Evolutionary conservation across 2,329 filamentous ascomycete species (phyloP), one percentile per base, ranked within the genome.

Genomic region (Coniochaeta hoffmannii): DNA sequence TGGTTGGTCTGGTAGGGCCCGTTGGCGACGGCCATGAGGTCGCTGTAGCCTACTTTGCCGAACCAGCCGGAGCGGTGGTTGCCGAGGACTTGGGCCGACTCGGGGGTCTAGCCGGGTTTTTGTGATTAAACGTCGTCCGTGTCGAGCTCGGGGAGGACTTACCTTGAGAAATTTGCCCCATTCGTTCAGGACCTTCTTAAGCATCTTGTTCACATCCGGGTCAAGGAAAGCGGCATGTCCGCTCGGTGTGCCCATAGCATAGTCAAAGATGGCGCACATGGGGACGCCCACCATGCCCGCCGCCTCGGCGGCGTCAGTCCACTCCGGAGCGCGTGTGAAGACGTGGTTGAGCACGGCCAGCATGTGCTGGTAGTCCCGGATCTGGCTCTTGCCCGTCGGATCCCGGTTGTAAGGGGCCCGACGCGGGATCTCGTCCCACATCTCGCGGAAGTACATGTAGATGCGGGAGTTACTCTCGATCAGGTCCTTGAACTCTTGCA

Each of bases 341-440:
- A 80, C 71, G 59, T 87, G 79, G 64, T 89, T 88, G 53, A 90
- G 73, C 9, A 88, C 75, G 22, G 74, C 71, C 19, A 90, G 74
- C 81, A 90, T 84, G 61, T 89, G 83, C 6, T 77, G 56, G 61
- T 87, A 88, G 69, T 87, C 78, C 9, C 81, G 78, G 56, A 90
- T 80, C 68, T 87, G 83, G 32, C 73, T 76, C 54, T 76, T 73
- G 1, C 85, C 85, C 1, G 79, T 82, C 0, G 85, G 84, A 58
- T 88, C 85, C 7, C 72, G 73, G 57, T 68, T 65, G 68, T 89
- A 89, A 0, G 80, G 80, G 17, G 76, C 71, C 66, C 82, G 83
- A 31, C 66, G 65, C 0, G 86, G 86, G 19, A 89, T 74, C 69
- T 89, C 82, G 30, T 80, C 73, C 69, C 87, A 89, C 87, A 89